Conservation (phyloP, 2,329 filamentous ascomycete species). For the Curvularia sp. region DNA sequence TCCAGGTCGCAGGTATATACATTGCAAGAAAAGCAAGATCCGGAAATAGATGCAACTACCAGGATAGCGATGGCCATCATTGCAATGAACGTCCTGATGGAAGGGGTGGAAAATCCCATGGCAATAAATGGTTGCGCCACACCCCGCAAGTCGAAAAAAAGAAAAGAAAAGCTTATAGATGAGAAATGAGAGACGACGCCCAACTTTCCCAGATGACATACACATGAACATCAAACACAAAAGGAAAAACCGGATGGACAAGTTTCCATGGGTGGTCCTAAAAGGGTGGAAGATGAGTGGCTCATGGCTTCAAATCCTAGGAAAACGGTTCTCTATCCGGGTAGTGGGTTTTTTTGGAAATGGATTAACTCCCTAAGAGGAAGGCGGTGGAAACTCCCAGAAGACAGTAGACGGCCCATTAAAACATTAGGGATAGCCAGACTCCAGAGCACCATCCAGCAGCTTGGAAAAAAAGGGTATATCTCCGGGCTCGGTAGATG, state of each 20-base stretch:
- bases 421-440: constrained; percentile 35
- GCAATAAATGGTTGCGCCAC: constrained; percentile 16
- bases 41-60: constrained; percentile 15
- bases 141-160: constrained; percentile 16
- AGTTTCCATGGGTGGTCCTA: constrained; percentile 24
- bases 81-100: constrained; percentile 15
- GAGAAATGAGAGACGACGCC: constrained; percentile 22
- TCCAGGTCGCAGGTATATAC: constrained; percentile 43
- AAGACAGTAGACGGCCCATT: constrained; percentile 35
- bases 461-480: constrained; percentile 44
- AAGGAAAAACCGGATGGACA: constrained; percentile 21
- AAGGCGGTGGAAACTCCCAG: constrained; percentile 21
- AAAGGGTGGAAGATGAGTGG: constrained; percentile 19
- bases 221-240: constrained; percentile 27
- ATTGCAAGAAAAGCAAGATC: constrained; percentile 35
- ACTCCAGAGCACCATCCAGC: constrained; percentile 45
- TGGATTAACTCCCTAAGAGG: constrained; percentile 33
- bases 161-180: constrained; percentile 15
- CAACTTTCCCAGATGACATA: constrained; percentile 27
- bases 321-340: constrained; percentile 34
- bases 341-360: constrained; percentile 30
- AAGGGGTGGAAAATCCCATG: constrained; percentile 11
- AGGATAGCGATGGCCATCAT: constrained; percentile 15
- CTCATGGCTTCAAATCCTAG: constrained; percentile 27
- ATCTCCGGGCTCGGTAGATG: constrained; percentile 46